Conservation (phyloP, 2,329 filamentous ascomycete species). For the Fusarium bulbicola region DNA sequence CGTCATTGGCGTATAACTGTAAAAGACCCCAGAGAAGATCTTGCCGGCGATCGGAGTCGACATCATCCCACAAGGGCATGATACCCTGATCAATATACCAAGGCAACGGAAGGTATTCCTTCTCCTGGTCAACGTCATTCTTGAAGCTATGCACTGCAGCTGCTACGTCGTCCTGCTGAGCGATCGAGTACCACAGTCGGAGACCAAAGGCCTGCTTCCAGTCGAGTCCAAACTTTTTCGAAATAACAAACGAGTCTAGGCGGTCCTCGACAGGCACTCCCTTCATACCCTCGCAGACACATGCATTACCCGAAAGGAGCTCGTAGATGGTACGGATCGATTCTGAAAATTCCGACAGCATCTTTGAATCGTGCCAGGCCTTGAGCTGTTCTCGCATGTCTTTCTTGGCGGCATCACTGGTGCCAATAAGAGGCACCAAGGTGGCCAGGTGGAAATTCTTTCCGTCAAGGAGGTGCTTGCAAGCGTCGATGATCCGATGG, state of each 20-base stretch:
- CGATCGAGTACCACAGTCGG: slow-evolving; percentile 86
- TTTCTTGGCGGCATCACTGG: slow-evolving; percentile 72
- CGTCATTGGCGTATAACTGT: slow-evolving; percentile 75
- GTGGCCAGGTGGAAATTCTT: slow-evolving; percentile 87
- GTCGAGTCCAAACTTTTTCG: slow-evolving; percentile 83
- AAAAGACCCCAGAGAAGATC: slow-evolving; percentile 90
- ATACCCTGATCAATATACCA: slow-evolving; percentile 72
- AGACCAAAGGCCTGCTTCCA: slow-evolving; percentile 96
- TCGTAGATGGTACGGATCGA: slow-evolving; percentile 89
- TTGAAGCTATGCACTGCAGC: slow-evolving; percentile 78
- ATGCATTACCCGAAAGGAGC: slow-evolving; percentile 87
- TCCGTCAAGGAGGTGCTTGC: slow-evolving; percentile 77
- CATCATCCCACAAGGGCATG: slow-evolving; percentile 68
- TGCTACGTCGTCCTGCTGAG: slow-evolving; percentile 73
- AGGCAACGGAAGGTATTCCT: slow-evolving; percentile 77
- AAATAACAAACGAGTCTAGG: slow-evolving; percentile 81
- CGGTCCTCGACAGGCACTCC: slow-evolving; percentile 80
- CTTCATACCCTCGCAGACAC: slow-evolving; percentile 80
- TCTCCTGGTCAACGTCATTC: slow-evolving; percentile 75
- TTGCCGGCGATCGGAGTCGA: slow-evolving; percentile 67
- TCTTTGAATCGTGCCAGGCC: slow-evolving; percentile 83
- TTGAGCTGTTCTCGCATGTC: slow-evolving; percentile 84
- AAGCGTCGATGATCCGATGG: slow-evolving; percentile 83
- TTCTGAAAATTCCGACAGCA: slow-evolving; percentile 87
- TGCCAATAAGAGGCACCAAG: slow-evolving; percentile 82